A percentile compares a stretch with the other conserved stretches of the same genome.
These are phyloP conservation scores for Diaporthe helianthi DNA, from an alignment of 2,329 filamentous ascomycete genomes.

Conservation along the genomic window DNA sequence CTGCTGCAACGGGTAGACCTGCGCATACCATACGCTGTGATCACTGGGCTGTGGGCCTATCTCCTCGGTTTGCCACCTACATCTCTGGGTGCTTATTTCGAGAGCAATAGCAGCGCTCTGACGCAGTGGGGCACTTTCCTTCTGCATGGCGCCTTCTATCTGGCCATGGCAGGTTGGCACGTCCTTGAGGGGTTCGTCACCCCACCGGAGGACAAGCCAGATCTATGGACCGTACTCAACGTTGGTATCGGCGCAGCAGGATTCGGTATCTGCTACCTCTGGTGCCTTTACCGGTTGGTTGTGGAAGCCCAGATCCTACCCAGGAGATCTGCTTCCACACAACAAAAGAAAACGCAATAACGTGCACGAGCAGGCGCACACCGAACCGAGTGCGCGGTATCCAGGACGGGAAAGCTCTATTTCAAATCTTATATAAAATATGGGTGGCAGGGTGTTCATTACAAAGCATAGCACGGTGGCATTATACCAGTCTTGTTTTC, in stretches of 20 bases:
- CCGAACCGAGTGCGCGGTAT: not conserved
- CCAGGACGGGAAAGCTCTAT: not conserved
- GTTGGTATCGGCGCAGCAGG: conserved; percentile 85
- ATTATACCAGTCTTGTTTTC: conserved; percentile 12
- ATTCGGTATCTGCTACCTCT: conserved; percentile 87
- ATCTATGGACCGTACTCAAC: conserved; percentile 93
- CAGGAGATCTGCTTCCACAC: conserved; percentile 39
- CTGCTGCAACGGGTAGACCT: conserved; percentile 86
- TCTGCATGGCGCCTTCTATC: conserved; percentile 78
- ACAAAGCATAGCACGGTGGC: conserved; percentile 30
- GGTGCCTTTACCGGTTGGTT: conserved; percentile 79
- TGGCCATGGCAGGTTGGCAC: conserved; percentile 83
- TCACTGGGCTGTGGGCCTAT: conserved; percentile 90
- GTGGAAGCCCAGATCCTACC: conserved; percentile 63
- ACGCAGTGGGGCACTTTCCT: conserved; percentile 67
- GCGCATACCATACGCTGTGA: conserved; percentile 80
- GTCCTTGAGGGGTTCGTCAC: conserved; percentile 70
- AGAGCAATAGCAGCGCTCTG: conserved; percentile 53
- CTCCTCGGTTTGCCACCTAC: conserved; percentile 86
- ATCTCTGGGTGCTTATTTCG: conserved; percentile 72
- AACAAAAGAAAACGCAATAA: conserved; percentile 48
- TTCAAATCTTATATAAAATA: conserved; percentile 11
- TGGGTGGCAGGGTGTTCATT: conserved; percentile 1
- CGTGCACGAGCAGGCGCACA: not conserved
- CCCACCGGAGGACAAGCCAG: conserved; percentile 80